Evolutionary conservation across 176 grass and related monocot species (phyloP), one percentile per base, ranked within the genome.

Genomic region (Musa schizocarpa): DNA sequence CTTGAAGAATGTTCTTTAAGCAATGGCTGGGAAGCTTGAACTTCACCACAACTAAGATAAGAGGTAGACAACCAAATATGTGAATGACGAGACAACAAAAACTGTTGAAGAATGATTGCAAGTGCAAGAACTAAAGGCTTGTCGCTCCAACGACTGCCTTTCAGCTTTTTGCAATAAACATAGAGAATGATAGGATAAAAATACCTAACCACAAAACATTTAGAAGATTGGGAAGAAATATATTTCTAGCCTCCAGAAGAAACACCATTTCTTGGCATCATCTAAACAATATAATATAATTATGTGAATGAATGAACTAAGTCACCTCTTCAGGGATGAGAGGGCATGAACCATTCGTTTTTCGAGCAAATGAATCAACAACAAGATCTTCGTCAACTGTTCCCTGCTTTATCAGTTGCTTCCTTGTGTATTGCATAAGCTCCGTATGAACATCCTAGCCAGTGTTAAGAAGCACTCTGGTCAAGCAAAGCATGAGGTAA

Each of bases 321-420:
- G 81, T 85, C 61, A 99, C 95, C 95, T 99, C 95, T 88, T 99
- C 95, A 81, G 95, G 91, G 82, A 99, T 87, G 62, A 99, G 86
- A 76, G 95, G 95, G 54, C 95, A 99, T 73, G 85, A 92, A 76
- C 91, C 95, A 82, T 81, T 87, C 82, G 71, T 83, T 87, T 99
- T 94, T 83, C 85, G 86, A 79, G 90, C 80, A 53, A 99, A 76
- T 57, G 95, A 99, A 89, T 99, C 95, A 82, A 94, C 71, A 61
- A 13, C 76, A 69, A 99, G 84, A 21, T 86, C 80, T 80, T 92
- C 86, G 74, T 91, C 85, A 64, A 94, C 69, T 64, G 69, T 77
- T 75, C 91, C 88, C 67, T 78, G 85, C 81, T 89, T 82, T 53
- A 94, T 99, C 88, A 99, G 87, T 77, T 94, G 90, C 75, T 87